These are phyloP conservation scores for Periconia macrospinosa DNA, from an alignment of 2,329 filamentous ascomycete genomes.

Conservation along the genomic window DNA sequence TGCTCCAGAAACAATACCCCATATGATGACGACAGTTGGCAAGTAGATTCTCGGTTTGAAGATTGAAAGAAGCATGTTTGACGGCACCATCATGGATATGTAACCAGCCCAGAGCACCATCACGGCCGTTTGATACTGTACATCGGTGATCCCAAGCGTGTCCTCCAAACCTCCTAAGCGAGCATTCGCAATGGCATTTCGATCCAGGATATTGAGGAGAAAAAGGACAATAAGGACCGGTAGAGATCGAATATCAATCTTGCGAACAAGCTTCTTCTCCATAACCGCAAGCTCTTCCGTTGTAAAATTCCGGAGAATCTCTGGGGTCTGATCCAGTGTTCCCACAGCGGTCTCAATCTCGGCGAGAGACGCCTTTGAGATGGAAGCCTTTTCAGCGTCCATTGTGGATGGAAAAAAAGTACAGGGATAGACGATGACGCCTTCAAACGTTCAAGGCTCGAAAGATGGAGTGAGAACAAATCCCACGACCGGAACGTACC, in stretches of 20 bases:
- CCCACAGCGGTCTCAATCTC: slow-evolving; percentile 11
- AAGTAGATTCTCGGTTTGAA: slow-evolving; percentile 59
- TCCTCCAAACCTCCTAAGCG: slow-evolving; percentile 27
- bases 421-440: not conserved
- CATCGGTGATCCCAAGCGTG: slow-evolving; percentile 18
- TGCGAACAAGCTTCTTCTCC: slow-evolving; percentile 31
- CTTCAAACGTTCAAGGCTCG: not conserved
- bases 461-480: not conserved
- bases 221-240: slow-evolving; percentile 33
- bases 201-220: slow-evolving; percentile 33
- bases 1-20: slow-evolving; percentile 46
- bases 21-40: slow-evolving; percentile 49
- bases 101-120: slow-evolving; percentile 63
- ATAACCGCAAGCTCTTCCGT: slow-evolving; percentile 21
- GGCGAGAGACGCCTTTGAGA: slow-evolving; percentile 10
- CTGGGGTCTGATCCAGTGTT: slow-evolving; percentile 8
- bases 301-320: slow-evolving; percentile 13
- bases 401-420: not conserved
- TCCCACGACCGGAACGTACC: not conserved
- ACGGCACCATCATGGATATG: slow-evolving; percentile 64
- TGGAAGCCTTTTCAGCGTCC: slow-evolving; percentile 3
- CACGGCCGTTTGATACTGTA: slow-evolving; percentile 22
- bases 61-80: slow-evolving; percentile 60
- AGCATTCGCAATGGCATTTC: slow-evolving; percentile 33
- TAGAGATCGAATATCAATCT: slow-evolving; percentile 32